A percentile compares a stretch with the other conserved stretches of the same genome.
Conservation (phyloP, 2,329 filamentous ascomycete genomes). For the Beauveria medogensis region DNA sequence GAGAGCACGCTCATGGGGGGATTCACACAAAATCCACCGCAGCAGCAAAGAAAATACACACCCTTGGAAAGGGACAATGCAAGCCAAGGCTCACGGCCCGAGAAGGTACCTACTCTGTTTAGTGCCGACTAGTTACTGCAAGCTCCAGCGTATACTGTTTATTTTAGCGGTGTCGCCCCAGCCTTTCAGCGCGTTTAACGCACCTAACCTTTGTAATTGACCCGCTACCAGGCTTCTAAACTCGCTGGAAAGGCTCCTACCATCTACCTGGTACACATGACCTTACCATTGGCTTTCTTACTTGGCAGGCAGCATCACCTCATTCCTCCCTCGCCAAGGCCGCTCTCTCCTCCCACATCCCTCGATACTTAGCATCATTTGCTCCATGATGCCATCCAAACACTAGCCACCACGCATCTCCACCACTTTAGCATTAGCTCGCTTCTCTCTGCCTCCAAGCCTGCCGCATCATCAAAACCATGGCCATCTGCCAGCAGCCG, state of each 20-base stretch:
- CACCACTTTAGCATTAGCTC: not conserved
- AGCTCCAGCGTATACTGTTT: no score
- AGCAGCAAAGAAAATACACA: no score
- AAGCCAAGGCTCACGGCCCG: no score
- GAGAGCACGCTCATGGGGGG: no score
- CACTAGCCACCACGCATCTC: not conserved
- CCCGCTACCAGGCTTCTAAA: no score
- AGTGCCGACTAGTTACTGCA: not conserved
- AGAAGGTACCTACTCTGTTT: not conserved
- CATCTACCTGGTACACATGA: not conserved
- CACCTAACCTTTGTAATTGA: not conserved
- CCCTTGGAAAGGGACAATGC: no score
- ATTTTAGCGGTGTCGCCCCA: not conserved
- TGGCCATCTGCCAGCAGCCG: not conserved
- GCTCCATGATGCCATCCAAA: conserved; percentile 5
- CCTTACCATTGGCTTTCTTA: not conserved
- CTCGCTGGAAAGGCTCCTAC: no score
- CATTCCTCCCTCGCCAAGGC: not conserved
- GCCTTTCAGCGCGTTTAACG: not conserved
- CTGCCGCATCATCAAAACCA: not conserved
- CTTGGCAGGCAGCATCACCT: not conserved
- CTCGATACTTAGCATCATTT: not conserved
- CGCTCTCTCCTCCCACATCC: conserved; percentile 2
- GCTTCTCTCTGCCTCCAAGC: not conserved
- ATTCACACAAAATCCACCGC: no score